Base-by-base conservation (phyloP, 495 filamentous ascomycete genomes). In the Pyrenula aspistea region DNA sequence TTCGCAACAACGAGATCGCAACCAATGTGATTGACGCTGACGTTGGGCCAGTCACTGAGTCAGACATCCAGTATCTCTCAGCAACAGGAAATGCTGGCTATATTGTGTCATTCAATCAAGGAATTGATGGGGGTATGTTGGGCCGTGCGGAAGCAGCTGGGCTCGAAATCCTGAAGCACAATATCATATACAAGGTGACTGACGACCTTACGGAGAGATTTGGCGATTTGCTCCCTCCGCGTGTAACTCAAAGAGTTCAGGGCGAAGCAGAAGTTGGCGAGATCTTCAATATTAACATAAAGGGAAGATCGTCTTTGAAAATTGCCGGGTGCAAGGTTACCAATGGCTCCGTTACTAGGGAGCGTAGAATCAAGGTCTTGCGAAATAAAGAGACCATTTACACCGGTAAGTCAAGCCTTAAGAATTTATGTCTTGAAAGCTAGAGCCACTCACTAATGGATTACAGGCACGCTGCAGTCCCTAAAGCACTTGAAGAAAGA, bases 401-500 rank as follows among this genome's bases (percentile, higher is more conserved):
- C 65, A 83, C 91, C 65, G 93, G 93, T 91, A 77, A 70, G 83
- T 75, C 58, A 58, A 36, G 21, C 48, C 22, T 24, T 51, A 2
- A 2, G 24, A 49, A 8, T 24, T 10, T 25, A 4, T 19, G 12
- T 15, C 24, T 10, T 21, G n/a, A 19, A 10, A 22, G 8, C 47
- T 42, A 10, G 19, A 24, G 2, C 24, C 24, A 24, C 55, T 62
- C 53, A 57, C 22, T 22, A 23, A 21, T 1, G 49, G 11, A 19
- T 49, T 25, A 31, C 52, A 95, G 91, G 91, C 55, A 73, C 76
- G 10, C 76, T 97, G 12, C 74, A 80, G 20, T 88, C 86, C 1
- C 80, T 99, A 25, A 97, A 93, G 74, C 86, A 92, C 61, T 81
- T 87, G 66, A 94, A 97, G 78, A 93, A 95, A 61, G 88, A 96